Conservation (phyloP, 495 filamentous ascomycete species). For the Chaetomium cochliodes region DNA sequence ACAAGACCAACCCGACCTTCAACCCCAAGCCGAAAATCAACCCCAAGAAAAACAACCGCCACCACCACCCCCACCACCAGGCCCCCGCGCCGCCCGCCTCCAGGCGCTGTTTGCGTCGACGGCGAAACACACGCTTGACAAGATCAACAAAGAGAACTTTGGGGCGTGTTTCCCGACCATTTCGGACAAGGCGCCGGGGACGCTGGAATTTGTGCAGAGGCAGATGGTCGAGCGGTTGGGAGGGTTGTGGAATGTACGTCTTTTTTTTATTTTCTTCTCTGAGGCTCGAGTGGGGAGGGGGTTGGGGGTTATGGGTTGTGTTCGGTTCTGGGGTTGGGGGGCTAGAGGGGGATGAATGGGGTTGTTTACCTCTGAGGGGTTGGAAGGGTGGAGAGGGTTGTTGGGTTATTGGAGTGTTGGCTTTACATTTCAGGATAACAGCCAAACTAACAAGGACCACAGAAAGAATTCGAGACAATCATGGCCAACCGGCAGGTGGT, state of each 20-base stretch:
- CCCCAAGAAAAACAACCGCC: background rate
- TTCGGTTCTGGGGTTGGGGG: background rate
- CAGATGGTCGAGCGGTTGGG: slow-evolving; percentile 68
- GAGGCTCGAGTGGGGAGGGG: no score
- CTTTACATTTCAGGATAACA: background rate
- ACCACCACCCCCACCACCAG: slow-evolving; percentile 56
- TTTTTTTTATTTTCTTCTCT: no score
- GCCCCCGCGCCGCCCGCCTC: slow-evolving; percentile 71
- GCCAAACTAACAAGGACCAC: slow-evolving; percentile 6
- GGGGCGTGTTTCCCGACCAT: slow-evolving; percentile 85
- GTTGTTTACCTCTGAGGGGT: no score
- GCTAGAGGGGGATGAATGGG: no score
- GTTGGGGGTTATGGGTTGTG: background rate
- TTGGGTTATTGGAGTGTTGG: background rate
- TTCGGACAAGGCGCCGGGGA: slow-evolving; percentile 64
- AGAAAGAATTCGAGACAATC: slow-evolving; percentile 77
- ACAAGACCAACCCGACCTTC: background rate
- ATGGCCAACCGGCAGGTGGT: slow-evolving; percentile 69
- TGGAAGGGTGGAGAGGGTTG: background rate
- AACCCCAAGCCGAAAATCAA: slow-evolving; percentile 1
- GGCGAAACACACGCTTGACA: slow-evolving; percentile 66
- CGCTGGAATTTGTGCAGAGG: slow-evolving; percentile 64
- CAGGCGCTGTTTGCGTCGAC: slow-evolving; percentile 67
- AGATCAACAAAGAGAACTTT: slow-evolving; percentile 76
- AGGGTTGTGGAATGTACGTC: slow-evolving; percentile 53